Evolutionary conservation across 2,329 filamentous ascomycete genomes (phyloP), one percentile per base, ranked within the genome.

Genomic region (Cladosporium sp.): DNA sequence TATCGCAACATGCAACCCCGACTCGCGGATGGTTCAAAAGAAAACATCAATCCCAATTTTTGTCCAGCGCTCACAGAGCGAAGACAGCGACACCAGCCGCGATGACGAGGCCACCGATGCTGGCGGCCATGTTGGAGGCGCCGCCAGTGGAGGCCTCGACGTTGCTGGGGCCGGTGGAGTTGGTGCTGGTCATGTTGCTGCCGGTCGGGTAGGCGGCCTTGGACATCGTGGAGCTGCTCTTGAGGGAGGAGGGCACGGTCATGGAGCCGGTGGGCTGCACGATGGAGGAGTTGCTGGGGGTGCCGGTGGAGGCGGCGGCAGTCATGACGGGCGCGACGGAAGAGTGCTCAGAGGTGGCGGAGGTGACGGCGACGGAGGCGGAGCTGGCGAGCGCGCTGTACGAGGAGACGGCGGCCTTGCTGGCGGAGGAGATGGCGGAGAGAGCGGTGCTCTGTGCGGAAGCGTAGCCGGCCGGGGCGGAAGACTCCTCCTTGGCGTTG

Each of bases 381-480:
- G 42, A 37, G n/a, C 54, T 38, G 37, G 53, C 41, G 8, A 9
- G 8, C 34, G 51, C 53, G 54, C 54, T 40, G 50, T 58, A 43
- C 19, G 22, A 34, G 34, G 50, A 49, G 34, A 22, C 33, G 18
- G 56, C 41, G 19, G 59, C 45, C 14, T 57, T 54, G 38, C 56
- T 49, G 53, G 61, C 38, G 37, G 60, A 33, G 46, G 54, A 45
- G 42, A 55, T 43, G 45, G 64, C 65, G 28, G 62, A 56, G 46
- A 49, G 55, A 11, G 35, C 38, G 16, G 35, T 28, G 16, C 28
- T 33, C n/a, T 32, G 49, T 11, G 58, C 46, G 41, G 18, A 49
- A 33, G 44, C 44, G 89, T 91, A 31, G 89, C 87, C 44, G 14
- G 54, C 42, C 41, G 63, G 63, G 32, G 62, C 55, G 38, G 46